phyloP scores from a whole-genome alignment of 1,139 yeast species.

The Candida glucosophila region DNA sequence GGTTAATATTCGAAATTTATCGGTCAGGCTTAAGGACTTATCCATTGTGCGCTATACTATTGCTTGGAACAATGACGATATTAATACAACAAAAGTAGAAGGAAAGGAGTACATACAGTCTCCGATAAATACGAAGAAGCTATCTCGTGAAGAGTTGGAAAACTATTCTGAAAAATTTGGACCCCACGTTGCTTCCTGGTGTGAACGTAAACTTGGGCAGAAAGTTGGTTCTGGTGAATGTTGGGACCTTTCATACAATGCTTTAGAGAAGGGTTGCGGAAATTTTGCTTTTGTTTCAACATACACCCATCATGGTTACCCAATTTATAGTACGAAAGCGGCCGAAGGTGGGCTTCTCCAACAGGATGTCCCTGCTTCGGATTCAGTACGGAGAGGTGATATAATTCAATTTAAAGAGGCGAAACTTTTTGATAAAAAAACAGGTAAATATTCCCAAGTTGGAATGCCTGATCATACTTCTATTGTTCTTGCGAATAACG shows the following conservation, averaged over 20 bases:
- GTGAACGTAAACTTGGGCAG: constrained; percentile 45
- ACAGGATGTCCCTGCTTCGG: constrained; percentile 15
- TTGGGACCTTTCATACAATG: constrained; percentile 69
- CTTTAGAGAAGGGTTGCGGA: constrained; percentile 51
- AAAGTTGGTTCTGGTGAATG: constrained; percentile 69
- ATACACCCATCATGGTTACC: constrained; percentile 51
- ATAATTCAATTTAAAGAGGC: constrained; percentile 34
- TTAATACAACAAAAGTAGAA: constrained; percentile 12
- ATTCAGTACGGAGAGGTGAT: constrained; percentile 35
- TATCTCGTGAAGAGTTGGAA: constrained; percentile 30
- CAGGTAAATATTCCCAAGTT: constrained; percentile 20
- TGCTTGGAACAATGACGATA: constrained; percentile 32
- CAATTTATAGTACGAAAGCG: constrained; percentile 31
- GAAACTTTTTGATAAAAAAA: constrained; percentile 26
- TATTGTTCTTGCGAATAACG: constrained; percentile 36
- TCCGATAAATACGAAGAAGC: constrained; percentile 30
- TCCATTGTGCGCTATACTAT: constrained; percentile 38
- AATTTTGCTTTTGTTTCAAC: constrained; percentile 53
- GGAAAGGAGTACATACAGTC: constrained; percentile 39
- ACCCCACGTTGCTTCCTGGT: constrained; percentile 55
- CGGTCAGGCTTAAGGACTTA: constrained; percentile 43
- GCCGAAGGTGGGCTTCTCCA: constrained; percentile 13
- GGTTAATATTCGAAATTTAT: constrained; percentile 16
- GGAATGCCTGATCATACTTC: constrained; percentile 69
- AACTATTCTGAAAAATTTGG: constrained; percentile 38